Conservation (phyloP, 1,139 yeast genomes). For the Suhomyces ambrosiae region DNA sequence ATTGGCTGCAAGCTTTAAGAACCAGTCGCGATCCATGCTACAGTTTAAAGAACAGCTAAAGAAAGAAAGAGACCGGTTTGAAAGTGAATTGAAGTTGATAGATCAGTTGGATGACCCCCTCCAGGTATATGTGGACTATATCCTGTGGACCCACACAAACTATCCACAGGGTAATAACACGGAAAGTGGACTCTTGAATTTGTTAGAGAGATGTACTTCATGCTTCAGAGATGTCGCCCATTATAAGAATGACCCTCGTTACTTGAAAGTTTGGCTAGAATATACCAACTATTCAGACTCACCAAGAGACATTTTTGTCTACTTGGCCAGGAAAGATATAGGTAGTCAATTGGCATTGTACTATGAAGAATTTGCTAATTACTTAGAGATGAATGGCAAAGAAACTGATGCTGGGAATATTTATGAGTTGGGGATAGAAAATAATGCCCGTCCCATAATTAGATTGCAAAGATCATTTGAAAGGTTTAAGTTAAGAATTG, state of each 20-base stretch:
- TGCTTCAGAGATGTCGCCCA: constrained; percentile 63
- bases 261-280: constrained; percentile 77
- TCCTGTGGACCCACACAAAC: constrained; percentile 68
- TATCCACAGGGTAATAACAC: constrained; percentile 69
- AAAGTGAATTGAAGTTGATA: constrained; percentile 42
- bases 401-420: constrained; percentile 64
- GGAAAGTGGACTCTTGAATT: constrained; percentile 65
- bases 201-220: constrained; percentile 74
- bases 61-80: constrained; percentile 46
- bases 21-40: constrained; percentile 15
- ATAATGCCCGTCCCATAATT: constrained; percentile 63
- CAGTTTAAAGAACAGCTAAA: constrained; percentile 32
- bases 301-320: constrained; percentile 72
- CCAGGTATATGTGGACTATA: constrained; percentile 68
- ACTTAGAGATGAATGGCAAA: constrained; percentile 56
- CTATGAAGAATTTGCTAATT: constrained; percentile 80
- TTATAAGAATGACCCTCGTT: constrained; percentile 82
- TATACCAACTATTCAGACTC: constrained; percentile 70
- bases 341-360: constrained; percentile 69
- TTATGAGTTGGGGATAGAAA: constrained; percentile 59
- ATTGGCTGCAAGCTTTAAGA: constrained; percentile 43
- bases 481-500: constrained; percentile 45
- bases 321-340: constrained; percentile 71
- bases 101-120: constrained; percentile 82
- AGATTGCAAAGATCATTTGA: constrained; percentile 54